Conservation (phyloP, 2,329 filamentous ascomycete species). For the Cryphonectria japonica region DNA sequence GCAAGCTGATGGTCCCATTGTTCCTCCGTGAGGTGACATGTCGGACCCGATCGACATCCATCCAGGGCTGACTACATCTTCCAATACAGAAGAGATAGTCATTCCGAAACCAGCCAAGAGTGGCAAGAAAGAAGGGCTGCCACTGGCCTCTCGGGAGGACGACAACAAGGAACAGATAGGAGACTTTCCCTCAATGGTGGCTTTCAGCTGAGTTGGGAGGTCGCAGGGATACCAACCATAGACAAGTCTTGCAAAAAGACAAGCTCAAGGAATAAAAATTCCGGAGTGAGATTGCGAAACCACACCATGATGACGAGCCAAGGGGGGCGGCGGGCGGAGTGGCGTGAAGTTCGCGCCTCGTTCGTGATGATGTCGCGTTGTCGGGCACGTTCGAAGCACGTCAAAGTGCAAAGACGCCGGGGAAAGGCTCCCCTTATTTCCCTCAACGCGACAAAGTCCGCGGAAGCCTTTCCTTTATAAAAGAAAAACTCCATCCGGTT, state of each 20-base stretch:
- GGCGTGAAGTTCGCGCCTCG: constrained; percentile 22
- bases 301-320: neutral
- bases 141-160: neutral
- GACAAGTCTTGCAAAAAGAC: neutral
- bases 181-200: neutral
- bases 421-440: neutral
- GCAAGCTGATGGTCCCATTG: neutral
- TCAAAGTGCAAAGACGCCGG: neutral
- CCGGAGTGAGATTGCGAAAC: neutral
- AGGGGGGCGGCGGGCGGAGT: constrained; percentile 3
- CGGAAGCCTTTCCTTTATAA: constrained; percentile 6
- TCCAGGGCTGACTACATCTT: neutral
- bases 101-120: neutral
- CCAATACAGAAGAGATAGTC: neutral
- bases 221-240: neutral
- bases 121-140: neutral
- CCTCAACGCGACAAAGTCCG: neutral
- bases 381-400: neutral
- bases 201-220: neutral
- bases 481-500: neutral
- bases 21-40: neutral
- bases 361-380: constrained; percentile 12
- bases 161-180: neutral
- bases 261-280: neutral
- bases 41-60: neutral